These are phyloP conservation scores for Erodium texanum DNA, from an alignment of 441 rosid genomes.

Conservation along the genomic window DNA sequence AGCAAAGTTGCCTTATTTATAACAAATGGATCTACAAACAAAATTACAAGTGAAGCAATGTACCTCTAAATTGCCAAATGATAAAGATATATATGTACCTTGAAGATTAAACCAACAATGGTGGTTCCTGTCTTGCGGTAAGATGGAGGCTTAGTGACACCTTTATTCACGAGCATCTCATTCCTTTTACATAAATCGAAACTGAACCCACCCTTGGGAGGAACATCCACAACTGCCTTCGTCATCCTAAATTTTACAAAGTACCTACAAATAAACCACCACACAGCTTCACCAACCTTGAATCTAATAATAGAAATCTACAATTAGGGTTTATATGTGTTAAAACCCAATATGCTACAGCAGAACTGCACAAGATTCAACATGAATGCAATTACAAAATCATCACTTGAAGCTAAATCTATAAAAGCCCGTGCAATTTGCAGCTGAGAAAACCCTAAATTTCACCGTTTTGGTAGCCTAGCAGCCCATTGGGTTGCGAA, in stretches of 20 bases:
- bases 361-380: not conserved
- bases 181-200: slow-evolving; percentile 88
- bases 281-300: not conserved
- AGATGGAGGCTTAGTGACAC: slow-evolving; percentile 7
- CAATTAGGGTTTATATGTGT: not conserved
- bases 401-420: not conserved
- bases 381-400: not conserved
- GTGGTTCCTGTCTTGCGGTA: slow-evolving; percentile 19
- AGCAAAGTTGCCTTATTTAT: not conserved
- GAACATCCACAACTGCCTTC: slow-evolving; percentile 37
- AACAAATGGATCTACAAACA: not conserved
- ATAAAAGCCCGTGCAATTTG: not conserved
- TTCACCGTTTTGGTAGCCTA: not conserved
- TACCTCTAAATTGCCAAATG: not conserved
- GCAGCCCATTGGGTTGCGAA: not conserved
- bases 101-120: slow-evolving; percentile 16
- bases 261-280: not conserved
- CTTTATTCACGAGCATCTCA: slow-evolving; percentile 14
- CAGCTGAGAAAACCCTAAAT: not conserved
- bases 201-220: slow-evolving; percentile 72
- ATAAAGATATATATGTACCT: slow-evolving; percentile 7
- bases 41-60: not conserved
- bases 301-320: not conserved
- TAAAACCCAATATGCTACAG: not conserved
- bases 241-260: slow-evolving; percentile 29